These are phyloP conservation scores for Carex scoparia DNA, from an alignment of 176 grass and related monocot genomes.

Conservation along the genomic window DNA sequence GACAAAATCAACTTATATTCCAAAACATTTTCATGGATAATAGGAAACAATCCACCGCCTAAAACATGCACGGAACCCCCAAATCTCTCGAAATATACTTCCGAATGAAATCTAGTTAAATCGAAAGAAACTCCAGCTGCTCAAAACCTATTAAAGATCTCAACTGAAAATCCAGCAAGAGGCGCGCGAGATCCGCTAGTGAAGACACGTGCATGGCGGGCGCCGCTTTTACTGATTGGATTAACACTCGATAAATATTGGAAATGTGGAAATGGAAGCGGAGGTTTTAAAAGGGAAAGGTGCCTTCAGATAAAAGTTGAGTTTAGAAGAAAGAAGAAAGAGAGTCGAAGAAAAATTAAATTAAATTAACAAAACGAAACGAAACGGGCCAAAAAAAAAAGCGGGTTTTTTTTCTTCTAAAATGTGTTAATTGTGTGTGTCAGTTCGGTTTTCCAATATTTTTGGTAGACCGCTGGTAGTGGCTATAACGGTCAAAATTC, in stretches of 20 bases:
- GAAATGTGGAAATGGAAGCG: not conserved
- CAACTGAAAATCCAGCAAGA: constrained; percentile 5
- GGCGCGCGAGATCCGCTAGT: not conserved
- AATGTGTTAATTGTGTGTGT: not conserved
- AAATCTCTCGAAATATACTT: constrained; percentile 5
- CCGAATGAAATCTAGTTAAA: not conserved
- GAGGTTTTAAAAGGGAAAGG: constrained; percentile 21
- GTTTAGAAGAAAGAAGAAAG: not conserved
- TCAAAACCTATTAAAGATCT: constrained; percentile 6
- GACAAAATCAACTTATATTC: not conserved
- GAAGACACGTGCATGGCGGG: constrained; percentile 9
- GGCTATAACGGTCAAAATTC: constrained; percentile 19
- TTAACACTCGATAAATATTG: not conserved
- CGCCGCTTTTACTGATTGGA: constrained; percentile 13
- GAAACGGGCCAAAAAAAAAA: not conserved
- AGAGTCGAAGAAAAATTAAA: not conserved
- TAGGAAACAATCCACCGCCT: constrained; percentile 11
- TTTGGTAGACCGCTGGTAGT: not conserved
- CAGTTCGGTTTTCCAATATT: constrained; percentile 2
- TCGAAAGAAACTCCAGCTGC: constrained; percentile 10
- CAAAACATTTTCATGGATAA: not conserved
- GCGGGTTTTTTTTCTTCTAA: not conserved
- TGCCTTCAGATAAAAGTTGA: not conserved
- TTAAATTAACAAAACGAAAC: not conserved
- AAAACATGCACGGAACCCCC: constrained; percentile 8